Evolutionary conservation across 2,329 filamentous ascomycete genomes (phyloP).

Genomic region (Pseudogymnoascus sp.): DNA sequence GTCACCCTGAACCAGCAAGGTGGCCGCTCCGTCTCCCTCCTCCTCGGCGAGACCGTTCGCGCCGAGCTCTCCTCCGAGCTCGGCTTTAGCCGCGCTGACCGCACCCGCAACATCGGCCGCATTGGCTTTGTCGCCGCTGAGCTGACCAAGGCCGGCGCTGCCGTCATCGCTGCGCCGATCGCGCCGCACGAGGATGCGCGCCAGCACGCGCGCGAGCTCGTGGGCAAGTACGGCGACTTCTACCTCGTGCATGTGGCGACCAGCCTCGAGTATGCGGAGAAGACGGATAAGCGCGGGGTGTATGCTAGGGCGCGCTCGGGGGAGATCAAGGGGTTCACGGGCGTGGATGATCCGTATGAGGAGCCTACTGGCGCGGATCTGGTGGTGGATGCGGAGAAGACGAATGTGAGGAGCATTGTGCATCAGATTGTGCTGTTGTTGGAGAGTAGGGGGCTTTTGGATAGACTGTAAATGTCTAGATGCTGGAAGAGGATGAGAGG

Average conservation of each 20-base stretch:
- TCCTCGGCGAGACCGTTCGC: constrained; percentile 92
- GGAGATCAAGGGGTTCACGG: constrained; percentile 96
- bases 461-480: constrained; percentile 39
- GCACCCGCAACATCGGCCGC: constrained; percentile 88
- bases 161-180: constrained; percentile 93
- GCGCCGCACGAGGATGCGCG: constrained; percentile 81
- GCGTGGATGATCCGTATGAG: constrained; percentile 97
- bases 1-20: constrained; percentile 97
- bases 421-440: constrained; percentile 94
- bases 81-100: constrained; percentile 88
- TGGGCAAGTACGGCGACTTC: constrained; percentile 85
- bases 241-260: constrained; percentile 95
- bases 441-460: constrained; percentile 81
- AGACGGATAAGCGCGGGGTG: constrained; percentile 87
- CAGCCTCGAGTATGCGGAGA: constrained; percentile 84
- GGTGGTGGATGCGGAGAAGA: constrained; percentile 76
- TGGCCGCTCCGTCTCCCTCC: constrained; percentile 85
- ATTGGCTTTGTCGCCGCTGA: constrained; percentile 95
- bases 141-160: constrained; percentile 84
- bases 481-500: too few species aligned
- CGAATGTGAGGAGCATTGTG: constrained; percentile 83
- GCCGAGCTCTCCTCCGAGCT: constrained; percentile 89
- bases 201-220: constrained; percentile 68
- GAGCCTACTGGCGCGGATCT: constrained; percentile 71
- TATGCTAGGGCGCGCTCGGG: constrained; percentile 77